Base-by-base conservation (phyloP, 192 early-diverging fungal genomes). In the Umbelopsis sp. region DNA sequence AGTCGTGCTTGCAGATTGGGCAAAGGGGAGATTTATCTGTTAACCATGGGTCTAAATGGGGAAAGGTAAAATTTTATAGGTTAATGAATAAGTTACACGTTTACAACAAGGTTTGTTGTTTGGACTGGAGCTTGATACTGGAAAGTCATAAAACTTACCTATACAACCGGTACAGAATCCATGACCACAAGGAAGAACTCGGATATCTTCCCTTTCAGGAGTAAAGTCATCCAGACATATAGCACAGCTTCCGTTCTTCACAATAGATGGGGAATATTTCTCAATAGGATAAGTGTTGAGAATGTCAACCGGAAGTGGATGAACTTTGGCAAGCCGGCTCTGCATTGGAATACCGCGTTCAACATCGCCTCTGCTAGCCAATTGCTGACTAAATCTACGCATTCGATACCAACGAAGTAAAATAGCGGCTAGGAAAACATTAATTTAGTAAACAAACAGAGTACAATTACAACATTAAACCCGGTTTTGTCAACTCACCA, bases 91-190 rank as follows among this genome's bases (percentile, higher is more conserved):
- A 3, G 45, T 12, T 49, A 49, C 17, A 7, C 11, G 1, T 38
- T 8, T 3, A 38, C 8, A 8, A 38, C 36, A 11, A 11, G 7
- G 38, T 41, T 41, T 41, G 38, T 41, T 41, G 38, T 4, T 41
- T 41, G 8, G 3, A 38, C 36, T 41, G 38, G 12, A 41, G 12
- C 38, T 24, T n/a, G n/a, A n/a, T n/a, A n/a, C n/a, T n/a, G n/a
- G n/a, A n/a, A n/a, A n/a, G n/a, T 54, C n/a, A 11, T 22, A 29
- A 38, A 31, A 38, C 45, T 73, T 73, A 80, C 74, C 79, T 34
- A 81, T 77, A 71, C 79, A 81, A 21, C 62, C 36, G 1, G 71
- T 65, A 71, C 79, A 81, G 51, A 81, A 81, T 8, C 79, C 79
- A 45, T 81, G 79, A 17, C 66, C 36, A 77, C 79, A 81, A 36